A percentile compares a stretch with the other conserved stretches of the same genome.
Evolutionary conservation across 768 basidiomycete species (phyloP).

Genomic region (Lenzites betulinus): DNA sequence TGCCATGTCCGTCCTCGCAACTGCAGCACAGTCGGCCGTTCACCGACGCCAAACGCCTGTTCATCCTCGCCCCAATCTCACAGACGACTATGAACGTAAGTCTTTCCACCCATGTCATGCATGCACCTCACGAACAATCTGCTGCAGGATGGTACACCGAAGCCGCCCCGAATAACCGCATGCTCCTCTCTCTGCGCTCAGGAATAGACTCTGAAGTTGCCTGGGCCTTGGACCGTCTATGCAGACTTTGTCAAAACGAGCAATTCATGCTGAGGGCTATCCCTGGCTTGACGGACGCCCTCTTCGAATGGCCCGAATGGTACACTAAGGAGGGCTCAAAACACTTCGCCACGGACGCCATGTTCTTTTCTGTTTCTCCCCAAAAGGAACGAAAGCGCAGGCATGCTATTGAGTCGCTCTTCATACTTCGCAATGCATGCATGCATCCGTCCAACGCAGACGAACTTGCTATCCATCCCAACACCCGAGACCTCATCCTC

Average conservation of each 20-base stretch:
- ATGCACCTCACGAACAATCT: not conserved
- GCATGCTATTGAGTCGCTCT: constrained; percentile 83
- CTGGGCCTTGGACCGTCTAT: constrained; percentile 88
- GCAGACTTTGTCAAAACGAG: constrained; percentile 78
- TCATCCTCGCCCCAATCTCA: constrained; percentile 44
- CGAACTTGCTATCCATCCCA: constrained; percentile 58
- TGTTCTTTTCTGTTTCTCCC: constrained; percentile 59
- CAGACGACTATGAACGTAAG: constrained; percentile 79
- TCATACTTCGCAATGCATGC: constrained; percentile 86
- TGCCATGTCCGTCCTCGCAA: constrained; percentile 1
- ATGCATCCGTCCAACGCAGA: constrained; percentile 65
- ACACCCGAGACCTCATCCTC: constrained; percentile 66
- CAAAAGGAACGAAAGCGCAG: constrained; percentile 57
- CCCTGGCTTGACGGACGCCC: constrained; percentile 78
- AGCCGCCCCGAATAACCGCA: constrained; percentile 74
- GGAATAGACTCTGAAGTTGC: constrained; percentile 80
- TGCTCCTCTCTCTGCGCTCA: constrained; percentile 87
- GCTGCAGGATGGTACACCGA: constrained; percentile 84
- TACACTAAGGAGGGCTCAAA: constrained; percentile 67
- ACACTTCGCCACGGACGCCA: constrained; percentile 40
- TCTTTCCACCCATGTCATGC: not conserved
- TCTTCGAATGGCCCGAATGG: constrained; percentile 90
- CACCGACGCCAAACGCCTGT: constrained; percentile 22
- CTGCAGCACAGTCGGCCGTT: constrained; percentile 1
- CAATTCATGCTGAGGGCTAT: constrained; percentile 70